Evolutionary conservation across 148 eudicot species (phyloP).

Genomic region (Rhododendron griersonianum): DNA sequence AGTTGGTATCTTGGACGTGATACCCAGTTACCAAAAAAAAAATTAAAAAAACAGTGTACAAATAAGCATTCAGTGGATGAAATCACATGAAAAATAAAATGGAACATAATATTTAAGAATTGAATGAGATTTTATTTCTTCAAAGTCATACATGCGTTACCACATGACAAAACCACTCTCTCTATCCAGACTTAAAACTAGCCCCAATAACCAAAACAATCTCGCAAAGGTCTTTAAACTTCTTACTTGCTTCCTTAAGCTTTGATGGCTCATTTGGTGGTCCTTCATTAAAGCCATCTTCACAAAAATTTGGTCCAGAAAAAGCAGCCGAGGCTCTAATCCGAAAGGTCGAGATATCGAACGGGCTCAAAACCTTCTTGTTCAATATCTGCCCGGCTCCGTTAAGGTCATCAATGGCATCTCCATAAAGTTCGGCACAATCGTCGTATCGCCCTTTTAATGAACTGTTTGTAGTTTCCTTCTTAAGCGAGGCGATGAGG

Average conservation of each 20-base stretch:
- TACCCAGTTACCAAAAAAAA: too few relatives aligned
- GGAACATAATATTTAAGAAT: too few relatives aligned
- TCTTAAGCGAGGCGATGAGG: not conserved
- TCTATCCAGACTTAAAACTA: not conserved
- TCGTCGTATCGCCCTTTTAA: not conserved
- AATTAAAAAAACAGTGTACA: too few relatives aligned
- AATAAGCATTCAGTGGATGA: too few relatives aligned
- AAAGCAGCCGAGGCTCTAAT: slow-evolving; percentile 6
- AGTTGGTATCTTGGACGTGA: too few relatives aligned
- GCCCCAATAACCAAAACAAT: not conserved
- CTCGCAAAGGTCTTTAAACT: not conserved
- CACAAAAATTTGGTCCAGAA: not conserved
- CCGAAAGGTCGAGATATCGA: not conserved
- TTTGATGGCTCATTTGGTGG: not conserved
- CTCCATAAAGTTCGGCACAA: not conserved
- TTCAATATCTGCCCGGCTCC: not conserved
- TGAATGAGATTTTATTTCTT: too few relatives aligned
- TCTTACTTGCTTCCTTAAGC: slow-evolving; percentile 8
- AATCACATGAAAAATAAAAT: too few relatives aligned
- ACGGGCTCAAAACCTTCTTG: not conserved
- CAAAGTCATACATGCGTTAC: too few relatives aligned
- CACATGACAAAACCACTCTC: not conserved
- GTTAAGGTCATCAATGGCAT: not conserved
- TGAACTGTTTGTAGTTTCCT: not conserved
- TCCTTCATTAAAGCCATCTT: slow-evolving; percentile 10